Evolutionary conservation across 495 filamentous ascomycete species (phyloP), one percentile per base, ranked within the genome.

Genomic region (Aspergillus asperescens): DNA sequence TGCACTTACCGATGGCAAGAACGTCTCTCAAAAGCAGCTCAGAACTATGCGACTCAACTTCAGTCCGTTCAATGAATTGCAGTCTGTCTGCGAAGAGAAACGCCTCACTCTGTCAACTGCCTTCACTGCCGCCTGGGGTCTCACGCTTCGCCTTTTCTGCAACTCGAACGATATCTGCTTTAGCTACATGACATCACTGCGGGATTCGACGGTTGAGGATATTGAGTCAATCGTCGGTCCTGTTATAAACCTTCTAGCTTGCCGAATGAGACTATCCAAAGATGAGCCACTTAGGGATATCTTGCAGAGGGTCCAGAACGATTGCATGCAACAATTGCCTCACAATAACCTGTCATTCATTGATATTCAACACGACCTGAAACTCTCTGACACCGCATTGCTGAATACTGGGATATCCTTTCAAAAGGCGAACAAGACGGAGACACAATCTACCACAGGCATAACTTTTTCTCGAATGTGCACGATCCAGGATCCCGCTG

Each of bases 241-340:
- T 13, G 69, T 81, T 1, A 77, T 82, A 19, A 80, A 79, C 37
- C 73, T 81, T 45, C 65, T 80, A 43, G 65, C 77, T 13, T 80
- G 78, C 50, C 71, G 77, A 8, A 66, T 80, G 52, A 73, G 65
- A 39, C 39, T 76, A 13, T 53, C 60, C 3, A 40, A 58, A 6
- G 35, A 62, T 9, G 55, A 55, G 0, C 37, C 53, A 0, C 57
- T 78, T 13, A 57, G 51, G 6, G 52, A 68, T 28, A 48, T 72
- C 7, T 50, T 77, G 27, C 48, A 70, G 7, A 48, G 62, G 28
- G 59, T 81, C 18, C 79, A 82, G 51, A 63, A 60, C 25, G 73
- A 81, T 54, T 77, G 76, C 43, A 65, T 79, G 52, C 64, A 75
- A 10, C 70, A 73, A n/a, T 62, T 80, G 24, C 60, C 72, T 3